Evolutionary conservation across 345 rosid species (phyloP).

Genomic region (Limnanthes douglasii): DNA sequence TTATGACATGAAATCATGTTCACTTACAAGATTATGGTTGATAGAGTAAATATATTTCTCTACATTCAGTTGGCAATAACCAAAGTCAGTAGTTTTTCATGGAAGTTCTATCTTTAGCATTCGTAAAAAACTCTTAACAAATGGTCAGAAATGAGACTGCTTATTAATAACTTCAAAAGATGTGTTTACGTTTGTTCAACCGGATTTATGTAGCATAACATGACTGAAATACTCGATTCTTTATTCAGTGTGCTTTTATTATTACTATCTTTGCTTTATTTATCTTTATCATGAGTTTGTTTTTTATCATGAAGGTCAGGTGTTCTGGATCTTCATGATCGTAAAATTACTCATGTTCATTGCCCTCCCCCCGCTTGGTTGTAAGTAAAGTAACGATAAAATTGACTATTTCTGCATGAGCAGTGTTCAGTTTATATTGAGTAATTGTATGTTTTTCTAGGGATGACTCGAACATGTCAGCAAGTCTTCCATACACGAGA

Average conservation of each 20-base stretch:
- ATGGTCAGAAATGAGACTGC: too few relatives aligned
- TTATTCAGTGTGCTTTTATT: not conserved
- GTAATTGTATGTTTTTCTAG: conserved; percentile 27
- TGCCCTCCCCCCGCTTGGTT: conserved; percentile 98
- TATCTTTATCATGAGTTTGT: conserved; percentile 4
- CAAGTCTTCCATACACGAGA: conserved; percentile 32
- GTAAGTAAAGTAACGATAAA: conserved; percentile 45
- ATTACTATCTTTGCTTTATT: not conserved
- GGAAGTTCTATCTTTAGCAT: too few relatives aligned
- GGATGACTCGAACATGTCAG: conserved; percentile 24
- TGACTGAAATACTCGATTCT: not conserved
- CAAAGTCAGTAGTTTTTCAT: too few relatives aligned
- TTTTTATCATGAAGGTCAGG: conserved; percentile 59
- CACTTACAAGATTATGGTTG: too few relatives aligned
- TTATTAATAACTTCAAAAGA: too few relatives aligned
- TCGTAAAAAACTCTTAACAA: conserved; percentile 6
- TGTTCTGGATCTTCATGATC: conserved; percentile 49
- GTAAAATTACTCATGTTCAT: conserved; percentile 71
- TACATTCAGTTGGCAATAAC: too few relatives aligned
- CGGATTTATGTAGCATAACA: too few relatives aligned
- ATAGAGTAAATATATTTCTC: too few relatives aligned
- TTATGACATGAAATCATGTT: too few relatives aligned
- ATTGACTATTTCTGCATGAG: not conserved
- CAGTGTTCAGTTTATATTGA: conserved; percentile 1
- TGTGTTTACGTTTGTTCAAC: too few relatives aligned